phyloP scores from a whole-genome alignment of 1,284 basidiomycete species.

The Inonotus hispidus region DNA sequence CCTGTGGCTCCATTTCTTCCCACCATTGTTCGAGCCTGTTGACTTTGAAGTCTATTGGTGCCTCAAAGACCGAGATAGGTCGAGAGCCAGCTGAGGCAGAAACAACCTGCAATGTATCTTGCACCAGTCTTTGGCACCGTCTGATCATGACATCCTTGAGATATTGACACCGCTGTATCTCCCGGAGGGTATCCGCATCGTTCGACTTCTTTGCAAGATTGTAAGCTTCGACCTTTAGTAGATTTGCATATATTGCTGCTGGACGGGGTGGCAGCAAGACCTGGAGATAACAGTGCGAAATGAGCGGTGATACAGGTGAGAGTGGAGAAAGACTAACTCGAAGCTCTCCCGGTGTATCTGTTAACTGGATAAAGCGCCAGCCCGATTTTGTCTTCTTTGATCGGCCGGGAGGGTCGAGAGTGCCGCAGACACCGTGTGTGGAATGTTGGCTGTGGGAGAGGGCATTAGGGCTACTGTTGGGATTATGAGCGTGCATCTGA shows the following conservation, averaged over 20 bases:
- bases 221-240: slow-evolving; percentile 52
- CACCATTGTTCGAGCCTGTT: slow-evolving; percentile 78
- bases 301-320: slow-evolving; percentile 14
- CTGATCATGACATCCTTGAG: slow-evolving; percentile 76
- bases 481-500: slow-evolving; percentile 21
- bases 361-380: slow-evolving; percentile 67
- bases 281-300: slow-evolving; percentile 30
- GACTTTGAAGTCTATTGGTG: slow-evolving; percentile 63
- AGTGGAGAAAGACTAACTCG: slow-evolving; percentile 39
- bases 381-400: slow-evolving; percentile 39
- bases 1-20: slow-evolving; percentile 25
- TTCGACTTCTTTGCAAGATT: slow-evolving; percentile 48
- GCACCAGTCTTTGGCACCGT: slow-evolving; percentile 59
- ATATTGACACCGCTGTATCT: slow-evolving; percentile 63
- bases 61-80: slow-evolving; percentile 57
- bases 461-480: slow-evolving; percentile 23
- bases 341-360: slow-evolving; percentile 67
- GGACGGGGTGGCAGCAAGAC: slow-evolving; percentile 68
- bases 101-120: slow-evolving; percentile 32
- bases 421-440: slow-evolving; percentile 56
- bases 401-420: slow-evolving; percentile 57
- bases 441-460: neutral
- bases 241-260: slow-evolving; percentile 57
- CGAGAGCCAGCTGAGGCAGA: slow-evolving; percentile 29
- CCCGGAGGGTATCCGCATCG: slow-evolving; percentile 51